These are phyloP conservation scores for Volvariella surrecta DNA, from an alignment of 1,284 basidiomycete species.

Conservation along the genomic window DNA sequence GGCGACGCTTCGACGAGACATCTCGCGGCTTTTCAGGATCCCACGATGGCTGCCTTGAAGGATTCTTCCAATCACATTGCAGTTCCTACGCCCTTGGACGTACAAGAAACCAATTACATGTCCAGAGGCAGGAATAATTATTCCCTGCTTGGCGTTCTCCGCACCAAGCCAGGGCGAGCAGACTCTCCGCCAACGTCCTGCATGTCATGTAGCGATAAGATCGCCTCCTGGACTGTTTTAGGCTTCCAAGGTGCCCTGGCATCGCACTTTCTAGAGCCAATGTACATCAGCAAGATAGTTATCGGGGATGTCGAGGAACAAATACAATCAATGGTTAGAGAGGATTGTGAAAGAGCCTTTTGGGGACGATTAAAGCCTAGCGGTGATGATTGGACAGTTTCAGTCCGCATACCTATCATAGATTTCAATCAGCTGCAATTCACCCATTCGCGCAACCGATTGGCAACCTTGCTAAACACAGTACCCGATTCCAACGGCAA, in stretches of 20 bases:
- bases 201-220: conserved; percentile 91
- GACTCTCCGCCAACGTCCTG: conserved; percentile 75
- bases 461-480: background rate
- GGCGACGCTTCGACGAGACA: conserved; percentile 85
- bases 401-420: conserved; percentile 39
- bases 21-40: conserved; percentile 65
- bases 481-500: background rate
- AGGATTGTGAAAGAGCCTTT: conserved; percentile 57
- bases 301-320: conserved; percentile 57
- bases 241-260: conserved; percentile 82
- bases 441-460: conserved; percentile 40
- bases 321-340: conserved; percentile 31
- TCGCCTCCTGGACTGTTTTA: conserved; percentile 73
- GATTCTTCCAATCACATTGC: conserved; percentile 27
- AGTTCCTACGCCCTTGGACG: conserved; percentile 15
- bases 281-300: conserved; percentile 60
- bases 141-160: conserved; percentile 60
- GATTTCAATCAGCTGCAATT: conserved; percentile 53
- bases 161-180: conserved; percentile 86
- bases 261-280: conserved; percentile 44
- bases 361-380: conserved; percentile 32
- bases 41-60: conserved; percentile 61
- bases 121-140: conserved; percentile 79
- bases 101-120: conserved; percentile 24
- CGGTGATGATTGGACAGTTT: conserved; percentile 31